A percentile compares a stretch with the other conserved stretches of the same genome.
These are phyloP conservation scores for Saccharum spontaneum DNA, from an alignment of 176 grass and related monocot species.

Conservation along the genomic window DNA sequence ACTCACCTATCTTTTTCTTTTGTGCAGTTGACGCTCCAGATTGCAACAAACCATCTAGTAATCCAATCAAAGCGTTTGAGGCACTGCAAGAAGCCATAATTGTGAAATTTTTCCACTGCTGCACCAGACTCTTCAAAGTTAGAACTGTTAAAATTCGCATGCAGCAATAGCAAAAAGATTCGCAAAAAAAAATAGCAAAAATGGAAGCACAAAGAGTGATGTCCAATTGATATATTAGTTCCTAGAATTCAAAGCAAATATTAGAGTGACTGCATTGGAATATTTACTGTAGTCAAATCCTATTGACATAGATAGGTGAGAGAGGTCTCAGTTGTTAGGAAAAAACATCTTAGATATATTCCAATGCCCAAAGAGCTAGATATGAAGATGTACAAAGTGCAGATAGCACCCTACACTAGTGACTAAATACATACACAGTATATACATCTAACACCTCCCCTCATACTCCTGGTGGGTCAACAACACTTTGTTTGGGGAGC, in stretches of 20 bases:
- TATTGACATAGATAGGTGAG: background rate
- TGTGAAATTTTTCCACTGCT: constrained; percentile 12
- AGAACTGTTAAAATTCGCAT: constrained; percentile 7
- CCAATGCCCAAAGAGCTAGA: background rate
- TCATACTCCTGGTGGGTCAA: too few relatives aligned
- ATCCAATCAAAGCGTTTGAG: constrained; percentile 53
- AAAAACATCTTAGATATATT: background rate
- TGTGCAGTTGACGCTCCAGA: constrained; percentile 65
- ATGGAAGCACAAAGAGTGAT: constrained; percentile 4
- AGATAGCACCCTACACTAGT: background rate
- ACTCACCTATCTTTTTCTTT: constrained; percentile 90
- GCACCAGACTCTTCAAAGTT: constrained; percentile 28
- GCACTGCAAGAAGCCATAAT: constrained; percentile 46
- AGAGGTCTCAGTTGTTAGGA: background rate
- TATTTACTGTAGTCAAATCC: constrained; percentile 16
- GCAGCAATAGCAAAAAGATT: background rate
- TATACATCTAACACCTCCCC: too few relatives aligned
- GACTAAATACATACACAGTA: too few relatives aligned
- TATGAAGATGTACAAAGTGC: background rate
- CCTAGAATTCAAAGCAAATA: constrained; percentile 22
- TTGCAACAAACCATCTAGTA: constrained; percentile 73
- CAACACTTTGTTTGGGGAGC: too few relatives aligned
- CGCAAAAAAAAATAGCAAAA: background rate
- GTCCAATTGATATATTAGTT: constrained; percentile 16
- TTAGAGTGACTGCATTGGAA: background rate